Evolutionary conservation across 345 rosid genomes (phyloP).

Genomic region (Adansonia digitata): DNA sequence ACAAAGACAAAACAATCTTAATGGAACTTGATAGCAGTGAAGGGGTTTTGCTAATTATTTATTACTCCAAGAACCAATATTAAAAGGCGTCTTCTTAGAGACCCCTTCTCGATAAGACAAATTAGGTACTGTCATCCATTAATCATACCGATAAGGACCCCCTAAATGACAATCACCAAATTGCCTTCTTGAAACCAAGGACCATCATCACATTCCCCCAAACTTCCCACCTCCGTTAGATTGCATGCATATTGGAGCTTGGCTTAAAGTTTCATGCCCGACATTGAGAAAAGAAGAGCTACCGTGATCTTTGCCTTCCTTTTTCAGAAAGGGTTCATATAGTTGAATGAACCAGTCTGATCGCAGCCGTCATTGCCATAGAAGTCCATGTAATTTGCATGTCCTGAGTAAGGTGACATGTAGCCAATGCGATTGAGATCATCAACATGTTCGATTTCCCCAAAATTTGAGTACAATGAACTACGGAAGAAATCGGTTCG

Average conservation of each 20-base stretch:
- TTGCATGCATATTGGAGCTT: constrained; percentile 17
- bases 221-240: constrained; percentile 16
- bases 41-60: constrained; percentile 10
- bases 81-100: constrained; percentile 56
- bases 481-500: constrained; percentile 43
- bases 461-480: constrained; percentile 47
- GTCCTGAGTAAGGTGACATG: constrained; percentile 37
- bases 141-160: neutral
- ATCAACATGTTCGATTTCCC: constrained; percentile 40
- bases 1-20: neutral
- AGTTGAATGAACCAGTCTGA: constrained; percentile 27
- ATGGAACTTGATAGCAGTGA: neutral
- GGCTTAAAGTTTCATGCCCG: constrained; percentile 3
- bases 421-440: constrained; percentile 36
- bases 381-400: constrained; percentile 43
- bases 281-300: constrained; percentile 10
- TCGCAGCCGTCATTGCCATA: constrained; percentile 42
- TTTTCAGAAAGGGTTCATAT: constrained; percentile 31
- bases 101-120: constrained; percentile 9
- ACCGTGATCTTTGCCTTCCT: constrained; percentile 13
- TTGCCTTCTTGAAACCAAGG: constrained; percentile 20
- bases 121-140: neutral
- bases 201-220: constrained; percentile 11
- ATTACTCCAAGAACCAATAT: constrained; percentile 46
- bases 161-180: constrained; percentile 18